Base-by-base conservation (phyloP, 2,329 filamentous ascomycete genomes). In the Pseudogymnoascus sp. region DNA sequence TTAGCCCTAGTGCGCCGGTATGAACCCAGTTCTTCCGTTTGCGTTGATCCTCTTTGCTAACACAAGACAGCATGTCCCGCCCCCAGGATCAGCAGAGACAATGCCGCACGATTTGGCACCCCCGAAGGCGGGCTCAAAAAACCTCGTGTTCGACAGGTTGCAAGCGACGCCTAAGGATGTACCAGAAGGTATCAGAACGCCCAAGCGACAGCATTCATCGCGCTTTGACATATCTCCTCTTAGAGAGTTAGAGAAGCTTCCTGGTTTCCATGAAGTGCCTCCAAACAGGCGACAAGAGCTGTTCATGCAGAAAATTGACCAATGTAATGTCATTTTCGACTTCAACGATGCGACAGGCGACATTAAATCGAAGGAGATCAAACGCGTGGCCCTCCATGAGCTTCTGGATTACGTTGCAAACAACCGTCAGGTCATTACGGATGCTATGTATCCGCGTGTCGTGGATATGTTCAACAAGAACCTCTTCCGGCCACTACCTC, bases 291-390 rank as follows among this genome's bases (percentile, higher is more conserved):
- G 95, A 65, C 93, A 97, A 77, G 93, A 97, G 70, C 84, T 99
- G 16, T 99, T 99, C 78, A 97, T 99, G 93, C 93, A 97, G 74
- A 99, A 99, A 82, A 95, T 99, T 70, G 95, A 97, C 72, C 95
- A 99, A 76, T 99, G 95, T 81, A 99, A 99, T 74, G 96, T 99
- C 80, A 99, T 99, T 71, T 99, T 99, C 74, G 95, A 99, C 79
- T 99, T 99, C 80, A 99, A 97, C 75, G 95, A 99, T 76, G 91
- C 93, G 59, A 96, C 91, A 68, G 93, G 89, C 69, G 95, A 99
- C 74, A 97, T 99, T 93, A 99, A 99, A 77, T 96, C 93, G 58
- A 99, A 99, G 80, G 95, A 99, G 78, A 97, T 99, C 82, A 99
- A 99, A 81, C 86, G 95, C 72, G 80, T 99, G 69, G 95, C 95